Evolutionary conservation across 2,329 filamentous ascomycete species (phyloP), one percentile per base, ranked within the genome.

Genomic region (Penicillium brasilianum): DNA sequence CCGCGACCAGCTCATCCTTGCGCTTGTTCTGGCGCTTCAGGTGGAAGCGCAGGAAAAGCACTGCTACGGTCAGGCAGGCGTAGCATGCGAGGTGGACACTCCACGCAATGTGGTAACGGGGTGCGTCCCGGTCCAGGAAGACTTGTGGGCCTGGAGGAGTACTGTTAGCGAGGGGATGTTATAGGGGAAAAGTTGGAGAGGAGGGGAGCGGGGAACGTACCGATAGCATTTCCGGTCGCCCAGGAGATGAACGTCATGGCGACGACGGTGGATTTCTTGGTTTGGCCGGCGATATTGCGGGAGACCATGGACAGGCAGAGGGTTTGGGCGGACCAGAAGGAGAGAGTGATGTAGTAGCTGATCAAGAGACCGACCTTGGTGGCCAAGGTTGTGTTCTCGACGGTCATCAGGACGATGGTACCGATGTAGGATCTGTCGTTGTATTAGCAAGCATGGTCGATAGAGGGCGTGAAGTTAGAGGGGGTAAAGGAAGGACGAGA

Each of bases 281-380:
- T 92, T 67, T 90, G 88, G 0, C 90, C 90, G 28, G 87, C 90
- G 10, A 91, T 80, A 69, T 92, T 92, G 16, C 88, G 83, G 0
- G 86, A 86, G 59, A 91, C 82, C 80, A 92, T 83, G 14, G 87
- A 88, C 67, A 92, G 82, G 8, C 84, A 81, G 13, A 91, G 79
- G 11, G 57, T 58, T 22, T 58, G 57, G 4, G 49, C 50, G 16
- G 89, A 88, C 89, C 89, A 92, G 83, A 93, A 93, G 5, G 88
- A 91, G 18, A 92, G 82, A 0, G 87, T 88, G 63, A 92, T 88
- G 77, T 92, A 93, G 81, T 92, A 93, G 70, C 83, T 85, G 69
- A 92, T 85, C 14, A 92, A 78, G 0, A 93, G 82, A 6, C 90
- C 90, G 30, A 88, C 82, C 41, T 58, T 58, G 39, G 49, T 58